Evolutionary conservation across 2,329 filamentous ascomycete species (phyloP), one percentile per base, ranked within the genome.

Genomic region (Fusarium bulbicola): DNA sequence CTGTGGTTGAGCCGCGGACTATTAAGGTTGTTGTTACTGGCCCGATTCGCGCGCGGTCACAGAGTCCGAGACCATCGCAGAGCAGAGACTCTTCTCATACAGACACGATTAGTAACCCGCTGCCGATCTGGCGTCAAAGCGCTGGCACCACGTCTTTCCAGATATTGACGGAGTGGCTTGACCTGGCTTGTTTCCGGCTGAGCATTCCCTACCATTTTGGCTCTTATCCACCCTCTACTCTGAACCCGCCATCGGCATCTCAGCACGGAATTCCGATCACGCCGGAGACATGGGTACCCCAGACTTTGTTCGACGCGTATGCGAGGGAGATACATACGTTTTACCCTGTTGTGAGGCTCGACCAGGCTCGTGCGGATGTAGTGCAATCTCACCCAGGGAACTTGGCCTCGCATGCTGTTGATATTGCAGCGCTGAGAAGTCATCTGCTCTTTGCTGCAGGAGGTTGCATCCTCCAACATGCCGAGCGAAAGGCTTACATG

Each of bases 191-290:
- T 5, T 67, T 61, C 13, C 63, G 64, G 9, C 30, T 67, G 0
- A 61, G 66, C 7, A 40, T 67, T 12, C 64, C 64, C 1, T 67
- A 67, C 32, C 64, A 67, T 18, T 67, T 67, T n/a, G 64, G 64
- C 5, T 43, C 53, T 0, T 67, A 36, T 12, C 34, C 63, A 0
- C 39, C 46, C 0, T 26, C 61, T 3, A 21, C 18, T 1, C 30
- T 60, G 1, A 36, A 28, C 2, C 18, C 6, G 3, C 28, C 32
- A 7, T 36, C 62, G 8, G n/a, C 13, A 28, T 39, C 47, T 15
- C 21, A 26, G 4, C 28, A 47, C 1, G 21, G 7, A 3, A 13
- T 59, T 1, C 53, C 64, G 2, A 26, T 34, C 3, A 8, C 24
- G 7, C 53, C 63, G 3, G 34, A 52, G 18, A n/a, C 8, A 0